Evolutionary conservation across 768 basidiomycete species (phyloP).

Genomic region (Lyophyllum atratum): DNA sequence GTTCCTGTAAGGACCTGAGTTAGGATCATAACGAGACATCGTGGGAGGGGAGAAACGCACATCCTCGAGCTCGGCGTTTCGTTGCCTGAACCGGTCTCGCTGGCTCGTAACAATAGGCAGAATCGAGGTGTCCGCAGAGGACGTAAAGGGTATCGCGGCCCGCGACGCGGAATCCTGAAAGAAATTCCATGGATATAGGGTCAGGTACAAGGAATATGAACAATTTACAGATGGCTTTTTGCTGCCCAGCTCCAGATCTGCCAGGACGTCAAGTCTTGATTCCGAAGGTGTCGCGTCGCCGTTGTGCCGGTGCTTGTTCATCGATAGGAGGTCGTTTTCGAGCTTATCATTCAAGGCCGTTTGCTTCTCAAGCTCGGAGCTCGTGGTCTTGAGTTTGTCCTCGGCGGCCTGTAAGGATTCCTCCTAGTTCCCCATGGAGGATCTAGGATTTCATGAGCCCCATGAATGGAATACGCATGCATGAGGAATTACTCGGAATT

Average conservation of each 20-base stretch:
- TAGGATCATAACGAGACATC: not conserved
- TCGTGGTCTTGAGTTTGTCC: constrained; percentile 57
- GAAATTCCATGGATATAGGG: not conserved
- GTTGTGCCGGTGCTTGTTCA: constrained; percentile 61
- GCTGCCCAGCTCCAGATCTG: constrained; percentile 68
- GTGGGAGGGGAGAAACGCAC: constrained; percentile 37
- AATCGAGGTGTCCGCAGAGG: constrained; percentile 87
- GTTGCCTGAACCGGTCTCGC: constrained; percentile 94
- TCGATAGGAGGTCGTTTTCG: constrained; percentile 85
- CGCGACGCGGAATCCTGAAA: constrained; percentile 11
- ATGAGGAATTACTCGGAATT: constrained; percentile 64
- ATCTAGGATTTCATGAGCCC: constrained; percentile 48
- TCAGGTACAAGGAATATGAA: not conserved
- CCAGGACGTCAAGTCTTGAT: constrained; percentile 57
- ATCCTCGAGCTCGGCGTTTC: constrained; percentile 97
- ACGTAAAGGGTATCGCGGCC: constrained; percentile 17
- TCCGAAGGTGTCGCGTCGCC: constrained; percentile 33
- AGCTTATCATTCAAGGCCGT: constrained; percentile 83
- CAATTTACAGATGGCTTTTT: constrained; percentile 47
- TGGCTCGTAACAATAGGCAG: constrained; percentile 98
- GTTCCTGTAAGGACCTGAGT: constrained; percentile 57
- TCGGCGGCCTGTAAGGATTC: constrained; percentile 59
- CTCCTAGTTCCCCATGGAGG: constrained; percentile 79
- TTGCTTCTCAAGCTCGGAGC: constrained; percentile 75
- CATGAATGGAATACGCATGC: not conserved